phyloP scores from a whole-genome alignment of 768 basidiomycete species.

The Mycena filopes region DNA sequence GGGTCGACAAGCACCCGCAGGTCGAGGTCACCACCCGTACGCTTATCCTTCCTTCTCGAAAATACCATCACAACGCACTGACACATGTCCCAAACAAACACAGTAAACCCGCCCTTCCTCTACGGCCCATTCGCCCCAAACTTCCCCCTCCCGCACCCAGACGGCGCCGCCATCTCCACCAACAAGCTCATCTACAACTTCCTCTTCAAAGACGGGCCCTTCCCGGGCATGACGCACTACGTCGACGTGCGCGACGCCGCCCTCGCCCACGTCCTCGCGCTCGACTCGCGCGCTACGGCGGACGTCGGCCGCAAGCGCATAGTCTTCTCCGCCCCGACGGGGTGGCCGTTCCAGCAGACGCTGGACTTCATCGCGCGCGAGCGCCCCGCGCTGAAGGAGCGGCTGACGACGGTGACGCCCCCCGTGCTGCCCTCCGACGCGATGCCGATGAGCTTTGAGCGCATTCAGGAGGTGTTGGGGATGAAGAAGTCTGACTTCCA shows the following conservation, averaged over 20 bases:
- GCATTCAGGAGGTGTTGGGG: conserved; percentile 25
- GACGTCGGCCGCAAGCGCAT: conserved; percentile 47
- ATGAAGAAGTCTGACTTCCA: conserved; percentile 16
- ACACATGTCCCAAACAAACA: not conserved
- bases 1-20: conserved; percentile 50
- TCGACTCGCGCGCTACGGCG: conserved; percentile 35
- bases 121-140: conserved; percentile 49
- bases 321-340: conserved; percentile 43
- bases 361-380: conserved; percentile 40
- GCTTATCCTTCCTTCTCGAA: conserved; percentile 23
- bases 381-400: conserved; percentile 42
- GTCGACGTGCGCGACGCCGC: conserved; percentile 47
- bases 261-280: conserved; percentile 42
- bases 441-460: conserved; percentile 42
- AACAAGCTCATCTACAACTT: conserved; percentile 41
- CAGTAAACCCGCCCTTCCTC: conserved; percentile 52
- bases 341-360: conserved; percentile 34
- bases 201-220: conserved; percentile 35
- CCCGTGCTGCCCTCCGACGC: conserved; percentile 35
- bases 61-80: not conserved
- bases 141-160: conserved; percentile 36
- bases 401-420: conserved; percentile 37
- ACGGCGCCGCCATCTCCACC: conserved; percentile 36
- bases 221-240: conserved; percentile 37
- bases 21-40: conserved; percentile 52